Evolutionary conservation across 73 alveolate genomes (phyloP).

Genomic region (Tetrahymena malaccensis): DNA sequence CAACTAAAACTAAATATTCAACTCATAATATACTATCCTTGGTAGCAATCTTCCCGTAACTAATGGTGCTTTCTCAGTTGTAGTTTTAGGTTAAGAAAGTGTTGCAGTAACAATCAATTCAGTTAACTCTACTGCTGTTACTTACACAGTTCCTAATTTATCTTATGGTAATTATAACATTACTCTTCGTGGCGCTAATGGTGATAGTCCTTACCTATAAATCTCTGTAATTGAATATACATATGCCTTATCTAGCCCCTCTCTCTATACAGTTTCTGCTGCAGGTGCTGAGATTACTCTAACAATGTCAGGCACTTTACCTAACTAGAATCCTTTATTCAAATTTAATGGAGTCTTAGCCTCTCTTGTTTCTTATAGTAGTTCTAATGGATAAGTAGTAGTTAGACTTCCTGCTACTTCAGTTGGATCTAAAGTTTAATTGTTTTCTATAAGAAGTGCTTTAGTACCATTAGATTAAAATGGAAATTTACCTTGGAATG

Average conservation of each 20-base stretch:
- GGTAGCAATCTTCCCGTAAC: neutral
- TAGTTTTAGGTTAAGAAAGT: neutral
- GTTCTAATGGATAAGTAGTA: neutral
- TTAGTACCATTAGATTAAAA: neutral
- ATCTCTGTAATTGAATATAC: neutral
- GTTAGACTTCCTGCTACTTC: neutral
- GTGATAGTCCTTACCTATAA: neutral
- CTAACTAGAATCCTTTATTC: neutral
- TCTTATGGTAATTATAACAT: neutral
- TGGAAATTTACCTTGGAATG: neutral
- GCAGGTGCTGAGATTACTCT: neutral
- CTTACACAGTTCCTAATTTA: neutral
- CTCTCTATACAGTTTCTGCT: neutral
- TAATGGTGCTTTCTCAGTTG: neutral
- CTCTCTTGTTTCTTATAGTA: neutral
- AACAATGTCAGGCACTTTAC: neutral
- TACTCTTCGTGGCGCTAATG: neutral
- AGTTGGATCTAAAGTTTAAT: neutral
- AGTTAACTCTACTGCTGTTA: neutral
- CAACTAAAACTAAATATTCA: neutral
- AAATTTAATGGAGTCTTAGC: neutral
- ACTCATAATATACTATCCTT: neutral
- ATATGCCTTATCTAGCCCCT: neutral
- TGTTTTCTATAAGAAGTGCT: neutral
- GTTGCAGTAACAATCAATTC: neutral